Base-by-base conservation (phyloP, 2,329 filamentous ascomycete species). In the Claviceps capensis region DNA sequence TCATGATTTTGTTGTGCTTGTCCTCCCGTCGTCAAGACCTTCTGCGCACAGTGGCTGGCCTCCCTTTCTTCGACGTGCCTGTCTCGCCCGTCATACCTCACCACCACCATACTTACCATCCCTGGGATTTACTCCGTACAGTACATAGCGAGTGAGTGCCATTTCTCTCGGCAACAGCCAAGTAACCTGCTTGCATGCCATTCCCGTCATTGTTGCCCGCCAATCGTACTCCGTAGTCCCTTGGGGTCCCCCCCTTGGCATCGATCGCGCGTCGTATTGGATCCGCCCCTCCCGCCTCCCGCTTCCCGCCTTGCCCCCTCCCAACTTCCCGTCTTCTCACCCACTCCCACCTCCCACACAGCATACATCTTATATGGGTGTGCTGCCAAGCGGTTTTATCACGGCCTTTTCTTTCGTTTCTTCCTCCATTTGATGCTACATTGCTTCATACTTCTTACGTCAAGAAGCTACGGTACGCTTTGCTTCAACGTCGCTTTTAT, bases 61-160 rank as follows among this genome's bases (percentile, higher is more conserved):
- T 52, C 53, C 53, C 54, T 53, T 57, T 48, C 26, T 16, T 34
- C 26, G 9, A n/a, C 47, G 50, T 34, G 50, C 55, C 56, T 67
- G 65, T 67, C 66, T 68, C 60, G 65, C 60, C 56, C 63, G 54
- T 62, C 66, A 68, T 67, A 67, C 66, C 63, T 61, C 57, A 54
- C 53, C 51, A 56, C 9, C 30, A 34, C 9, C 30, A 54, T 47
- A 26, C 23, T 6, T 26, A 54, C 55, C 55, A 62, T 63, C 63
- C 65, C 63, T 65, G 56, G 52, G 53, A 46, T 42, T 57, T 55
- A 56, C 13, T 43, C 17, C 11, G 41, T 22, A 11, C 9, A 34
- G 30, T 34, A 9, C 8, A 34, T 34, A 17, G n/a, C 42, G 22
- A 9, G 11, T 4, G 17, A 22, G 16, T 16, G 14, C 38, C 4